phyloP scores from a whole-genome alignment of 2,329 filamentous ascomycete species.

The Stagonosporopsis tanaceti region DNA sequence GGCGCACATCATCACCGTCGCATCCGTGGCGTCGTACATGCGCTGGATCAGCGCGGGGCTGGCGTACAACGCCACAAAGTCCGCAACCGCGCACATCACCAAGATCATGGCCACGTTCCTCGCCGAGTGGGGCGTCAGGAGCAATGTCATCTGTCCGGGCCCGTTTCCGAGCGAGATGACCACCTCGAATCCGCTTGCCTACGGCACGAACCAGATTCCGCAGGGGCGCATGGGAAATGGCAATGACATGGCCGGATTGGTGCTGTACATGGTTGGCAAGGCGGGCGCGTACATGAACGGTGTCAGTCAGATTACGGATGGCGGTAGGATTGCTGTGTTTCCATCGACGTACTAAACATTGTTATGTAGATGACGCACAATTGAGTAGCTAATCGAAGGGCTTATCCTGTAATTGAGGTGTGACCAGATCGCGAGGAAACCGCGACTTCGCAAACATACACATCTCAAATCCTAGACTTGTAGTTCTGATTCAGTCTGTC shows the following conservation, averaged over 20 bases:
- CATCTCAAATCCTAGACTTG: not conserved
- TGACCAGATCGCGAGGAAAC: no score
- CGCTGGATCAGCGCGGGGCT: conserved; percentile 48
- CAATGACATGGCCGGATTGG: conserved; percentile 59
- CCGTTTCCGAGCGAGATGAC: conserved; percentile 57
- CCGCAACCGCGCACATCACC: conserved; percentile 54
- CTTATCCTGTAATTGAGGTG: not conserved
- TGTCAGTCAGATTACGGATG: conserved; percentile 58
- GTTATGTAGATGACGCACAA: not conserved
- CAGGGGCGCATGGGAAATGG: conserved; percentile 51
- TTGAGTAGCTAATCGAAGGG: not conserved
- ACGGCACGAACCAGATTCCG: conserved; percentile 47
- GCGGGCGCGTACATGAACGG: conserved; percentile 64
- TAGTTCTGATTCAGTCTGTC: not conserved
- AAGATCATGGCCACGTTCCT: conserved; percentile 55
- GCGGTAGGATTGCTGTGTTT: conserved; percentile 50
- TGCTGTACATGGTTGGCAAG: conserved; percentile 61
- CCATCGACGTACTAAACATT: conserved; percentile 43
- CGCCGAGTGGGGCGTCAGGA: conserved; percentile 55
- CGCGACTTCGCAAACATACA: not conserved
- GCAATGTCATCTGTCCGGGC: conserved; percentile 58
- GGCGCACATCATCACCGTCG: conserved; percentile 58
- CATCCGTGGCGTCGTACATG: conserved; percentile 53
- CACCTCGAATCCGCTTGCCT: conserved; percentile 35
- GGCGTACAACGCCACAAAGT: conserved; percentile 56